Percentiles rank a stretch among this genome's conserved stretches.
phyloP scores from a whole-genome alignment of 2,329 filamentous ascomycete genomes.

The Blumeria graminis region DNA sequence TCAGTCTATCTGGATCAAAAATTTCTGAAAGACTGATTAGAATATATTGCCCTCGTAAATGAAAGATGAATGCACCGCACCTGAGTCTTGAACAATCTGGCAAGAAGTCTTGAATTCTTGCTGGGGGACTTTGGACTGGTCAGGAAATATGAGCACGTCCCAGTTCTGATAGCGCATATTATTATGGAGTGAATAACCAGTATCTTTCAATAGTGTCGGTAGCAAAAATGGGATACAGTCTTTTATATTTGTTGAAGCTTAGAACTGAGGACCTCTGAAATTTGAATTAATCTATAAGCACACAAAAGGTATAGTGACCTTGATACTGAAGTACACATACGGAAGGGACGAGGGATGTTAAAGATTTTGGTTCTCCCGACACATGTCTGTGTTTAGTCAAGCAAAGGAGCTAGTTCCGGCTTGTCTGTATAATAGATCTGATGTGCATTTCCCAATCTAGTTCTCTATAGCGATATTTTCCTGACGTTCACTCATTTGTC shows the following conservation, averaged over 20 bases:
- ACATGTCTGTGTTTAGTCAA: no score
- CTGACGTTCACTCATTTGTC: conserved; percentile 17
- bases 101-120: conserved; percentile 68
- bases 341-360: background rate
- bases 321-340: background rate
- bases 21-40: conserved; percentile 3
- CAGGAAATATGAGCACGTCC: conserved; percentile 64
- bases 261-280: no score
- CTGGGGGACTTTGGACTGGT: conserved; percentile 38
- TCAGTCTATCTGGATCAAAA: conserved; percentile 5
- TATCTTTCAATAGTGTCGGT: no score
- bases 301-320: no score
- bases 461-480: background rate
- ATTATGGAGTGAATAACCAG: background rate
- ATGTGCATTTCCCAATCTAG: background rate
- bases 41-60: background rate
- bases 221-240: no score
- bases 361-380: background rate
- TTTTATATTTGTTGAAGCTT: no score
- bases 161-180: conserved; percentile 65
- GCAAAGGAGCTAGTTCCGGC: no score
- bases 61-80: conserved; percentile 9
- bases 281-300: no score
- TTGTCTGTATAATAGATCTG: background rate
- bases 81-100: conserved; percentile 33